Evolutionary conservation across 768 basidiomycete genomes (phyloP), one percentile per base, ranked within the genome.

Genomic region (Astraeus odoratus): DNA sequence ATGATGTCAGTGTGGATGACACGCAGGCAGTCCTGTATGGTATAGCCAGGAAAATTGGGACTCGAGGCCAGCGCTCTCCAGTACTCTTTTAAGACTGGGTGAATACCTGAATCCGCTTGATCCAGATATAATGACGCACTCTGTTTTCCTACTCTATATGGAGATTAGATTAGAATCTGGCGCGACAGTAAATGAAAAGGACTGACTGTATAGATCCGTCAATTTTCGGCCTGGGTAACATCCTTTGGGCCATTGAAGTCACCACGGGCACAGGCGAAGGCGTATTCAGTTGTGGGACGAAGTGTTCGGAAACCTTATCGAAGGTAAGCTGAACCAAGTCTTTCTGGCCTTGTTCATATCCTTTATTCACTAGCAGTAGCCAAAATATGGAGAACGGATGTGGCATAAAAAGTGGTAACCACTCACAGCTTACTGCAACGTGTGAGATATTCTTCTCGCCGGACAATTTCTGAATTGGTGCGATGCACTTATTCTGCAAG

Each of bases 1-100:
- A 57, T 31, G 13, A 58, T 56, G 26, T 57, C 56, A 1, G 42
- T 20, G 23, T 58, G 56, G 26, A 57, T 51, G 7, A 54, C 45
- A 25, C 35, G 22, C 19, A 58, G 26, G 25, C 53, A 55, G 5
- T 49, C 31, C 19, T 16, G 8, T 19, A 57, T 39, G 4, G 36
- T 38, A 22, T 44, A 30, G 1, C 50, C 47, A 1, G 12, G n/a
- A 30, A 58, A 58, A 19, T 44, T 18, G 8, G 27, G n/a, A 18
- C 46, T 44, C 0, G 58, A 43, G 6, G 41, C 47, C 10, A 58
- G 34, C 3, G 24, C 42, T 9, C 25, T 34, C 57, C 57, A 58
- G 42, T 58, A 58, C n/a, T 41, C 37, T 58, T 58, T n/a, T 7
- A 25, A 39, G 23, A 37, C 13, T 5, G 2, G 24, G 13, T 15